Conservation (phyloP, 768 basidiomycete species). For the Dioszegia aurantiaca region DNA sequence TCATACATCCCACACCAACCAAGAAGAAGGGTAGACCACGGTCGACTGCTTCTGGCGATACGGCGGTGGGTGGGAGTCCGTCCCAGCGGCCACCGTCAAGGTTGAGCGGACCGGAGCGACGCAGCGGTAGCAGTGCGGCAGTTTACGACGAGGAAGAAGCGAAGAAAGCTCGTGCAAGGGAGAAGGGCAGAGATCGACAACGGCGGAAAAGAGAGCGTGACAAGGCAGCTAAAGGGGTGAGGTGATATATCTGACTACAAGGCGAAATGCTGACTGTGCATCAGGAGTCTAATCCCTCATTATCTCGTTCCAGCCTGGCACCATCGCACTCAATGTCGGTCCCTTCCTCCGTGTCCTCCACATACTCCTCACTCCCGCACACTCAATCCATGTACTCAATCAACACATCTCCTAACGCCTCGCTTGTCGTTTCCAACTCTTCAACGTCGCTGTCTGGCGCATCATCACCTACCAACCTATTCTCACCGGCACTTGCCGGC, state of each 20-base stretch:
- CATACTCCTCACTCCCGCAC: conserved; percentile 27
- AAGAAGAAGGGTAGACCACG: conserved; percentile 11
- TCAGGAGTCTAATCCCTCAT: too few relatives aligned
- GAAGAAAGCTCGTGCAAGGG: conserved; percentile 30
- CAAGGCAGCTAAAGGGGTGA: conserved; percentile 34
- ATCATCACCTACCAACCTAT: conserved; percentile 28
- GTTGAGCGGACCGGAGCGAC: neutral
- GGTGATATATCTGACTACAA: neutral
- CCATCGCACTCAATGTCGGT: conserved; percentile 20
- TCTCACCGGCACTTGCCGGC: conserved; percentile 26
- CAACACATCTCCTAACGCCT: conserved; percentile 15
- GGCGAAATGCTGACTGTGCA: neutral
- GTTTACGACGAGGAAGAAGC: conserved; percentile 14
- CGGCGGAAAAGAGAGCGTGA: conserved; percentile 41
- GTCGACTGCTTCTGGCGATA: neutral
- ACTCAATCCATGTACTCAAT: conserved; percentile 24
- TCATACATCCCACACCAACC: conserved; percentile 24
- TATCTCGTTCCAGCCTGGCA: conserved; percentile 10
- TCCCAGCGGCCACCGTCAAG: neutral
- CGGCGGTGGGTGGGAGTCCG: neutral
- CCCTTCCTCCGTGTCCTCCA: conserved; percentile 27
- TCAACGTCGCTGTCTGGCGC: conserved; percentile 31
- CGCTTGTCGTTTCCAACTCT: conserved; percentile 19
- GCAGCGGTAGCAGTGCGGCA: neutral
- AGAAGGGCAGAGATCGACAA: conserved; percentile 41